Evolutionary conservation across 2,329 filamentous ascomycete genomes (phyloP).

Genomic region (Dactylellina drechsleri): DNA sequence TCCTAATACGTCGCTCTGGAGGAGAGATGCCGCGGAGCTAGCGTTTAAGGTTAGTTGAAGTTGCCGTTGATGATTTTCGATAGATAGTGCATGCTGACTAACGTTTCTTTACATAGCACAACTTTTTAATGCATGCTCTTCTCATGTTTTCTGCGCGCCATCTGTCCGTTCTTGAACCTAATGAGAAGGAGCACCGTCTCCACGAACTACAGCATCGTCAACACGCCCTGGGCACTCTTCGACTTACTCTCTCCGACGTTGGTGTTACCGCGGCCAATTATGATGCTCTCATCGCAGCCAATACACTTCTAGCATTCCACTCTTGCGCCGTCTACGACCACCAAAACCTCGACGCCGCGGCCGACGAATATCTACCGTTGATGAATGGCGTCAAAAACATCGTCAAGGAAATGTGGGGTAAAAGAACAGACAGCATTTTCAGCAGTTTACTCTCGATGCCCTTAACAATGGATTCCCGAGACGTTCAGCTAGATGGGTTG

Average conservation of each 20-base stretch:
- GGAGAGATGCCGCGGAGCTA: constrained; percentile 46
- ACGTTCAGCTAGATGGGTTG: constrained; percentile 38
- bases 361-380: constrained; percentile 43
- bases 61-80: too few relatives aligned
- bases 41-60: constrained; percentile 44
- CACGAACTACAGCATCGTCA: constrained; percentile 52
- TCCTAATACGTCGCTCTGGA: constrained; percentile 46
- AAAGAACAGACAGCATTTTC: constrained; percentile 42
- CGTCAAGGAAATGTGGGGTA: constrained; percentile 53
- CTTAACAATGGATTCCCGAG: constrained; percentile 43
- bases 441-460: constrained; percentile 46
- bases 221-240: constrained; percentile 41
- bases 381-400: constrained; percentile 54
- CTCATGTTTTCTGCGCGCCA: constrained; percentile 53
- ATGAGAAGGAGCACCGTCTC: constrained; percentile 41
- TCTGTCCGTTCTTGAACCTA: constrained; percentile 38
- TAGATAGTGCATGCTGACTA: neutral
- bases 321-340: constrained; percentile 45
- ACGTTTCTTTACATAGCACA: constrained; percentile 26
- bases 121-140: constrained; percentile 50
- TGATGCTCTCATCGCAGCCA: constrained; percentile 48
- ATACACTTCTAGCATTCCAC: constrained; percentile 46
- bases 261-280: constrained; percentile 50
- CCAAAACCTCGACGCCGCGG: constrained; percentile 26
- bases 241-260: constrained; percentile 49